Base-by-base conservation (phyloP, 2,329 filamentous ascomycete species). In the Ilyonectria sp. region DNA sequence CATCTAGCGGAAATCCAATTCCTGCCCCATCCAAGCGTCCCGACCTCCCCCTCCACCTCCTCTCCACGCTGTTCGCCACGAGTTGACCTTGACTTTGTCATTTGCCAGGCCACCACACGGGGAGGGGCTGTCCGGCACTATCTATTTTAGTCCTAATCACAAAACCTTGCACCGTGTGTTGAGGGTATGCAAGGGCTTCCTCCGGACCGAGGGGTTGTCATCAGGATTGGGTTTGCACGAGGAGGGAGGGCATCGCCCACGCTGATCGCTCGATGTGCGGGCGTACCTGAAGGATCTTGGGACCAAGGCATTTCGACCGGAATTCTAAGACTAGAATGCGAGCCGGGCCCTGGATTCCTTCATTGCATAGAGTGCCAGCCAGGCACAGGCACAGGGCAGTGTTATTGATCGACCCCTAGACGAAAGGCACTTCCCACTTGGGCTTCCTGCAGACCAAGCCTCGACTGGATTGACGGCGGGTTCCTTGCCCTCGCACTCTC, bases 101-200 rank as follows among this genome's bases (percentile, higher is more conserved):
- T 75, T 75, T 70, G 72, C 67, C 62, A 71, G 71, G 61, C 56
- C 68, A 67, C 60, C 57, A 66, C 69, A 70, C 69, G 71, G 66
- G 66, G 69, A 73, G 67, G 67, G 65, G 65, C 56, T 69, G 71
- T 58, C 65, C 58, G 54, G 50, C 69, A 61, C 68, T 59, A 65
- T 72, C 71, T 75, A 75, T 75, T 75, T 72, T 67, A 68, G 69
- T 65, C 43, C 44, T 60, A 17, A 60, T 46, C 65, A 52, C 58
- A 50, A 59, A 49, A 55, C 55, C 54, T 47, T 58, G 50, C 29
- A 47, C 52, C 37, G 40, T 56, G 43, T 29, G 31, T 67, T 33
- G 54, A 50, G 53, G 54, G 44, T 40, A 33, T 26, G 29, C 35
- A 33, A 19, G 54, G 6, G 26, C 40, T 46, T 70, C 52, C 60